Percentiles rank a stretch among this genome's conserved stretches.
phyloP scores from a whole-genome alignment of 768 basidiomycete species.

The Rubroboletus satanas region DNA sequence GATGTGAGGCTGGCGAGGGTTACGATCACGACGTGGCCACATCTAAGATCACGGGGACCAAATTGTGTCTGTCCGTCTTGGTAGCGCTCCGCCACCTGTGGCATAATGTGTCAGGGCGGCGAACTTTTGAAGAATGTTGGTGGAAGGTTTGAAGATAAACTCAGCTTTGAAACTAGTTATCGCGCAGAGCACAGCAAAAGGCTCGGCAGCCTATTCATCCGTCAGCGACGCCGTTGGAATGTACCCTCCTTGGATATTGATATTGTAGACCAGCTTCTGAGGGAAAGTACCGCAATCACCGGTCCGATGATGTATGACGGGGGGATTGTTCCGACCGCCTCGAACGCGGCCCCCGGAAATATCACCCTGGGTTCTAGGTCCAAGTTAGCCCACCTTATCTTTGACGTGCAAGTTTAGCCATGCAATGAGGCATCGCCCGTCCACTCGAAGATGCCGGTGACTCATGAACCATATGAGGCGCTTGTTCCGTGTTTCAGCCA shows the following conservation, averaged over 20 bases:
- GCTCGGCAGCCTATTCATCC: neutral
- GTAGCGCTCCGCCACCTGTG: constrained; percentile 1
- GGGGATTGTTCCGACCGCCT: neutral
- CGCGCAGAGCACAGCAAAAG: neutral
- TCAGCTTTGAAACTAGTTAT: neutral
- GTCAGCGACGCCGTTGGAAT: neutral
- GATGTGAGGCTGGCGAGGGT: neutral
- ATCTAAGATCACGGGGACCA: constrained; percentile 2
- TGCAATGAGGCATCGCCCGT: neutral
- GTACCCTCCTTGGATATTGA: neutral
- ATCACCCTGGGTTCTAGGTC: too few relatives aligned
- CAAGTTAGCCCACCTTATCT: neutral
- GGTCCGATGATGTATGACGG: neutral
- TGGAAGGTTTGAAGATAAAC: neutral
- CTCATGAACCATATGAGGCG: neutral
- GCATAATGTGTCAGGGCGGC: neutral
- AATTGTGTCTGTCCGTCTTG: neutral
- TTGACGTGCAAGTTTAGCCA: neutral
- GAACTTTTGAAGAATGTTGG: neutral
- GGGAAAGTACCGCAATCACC: neutral
- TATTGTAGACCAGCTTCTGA: neutral
- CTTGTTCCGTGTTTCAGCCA: neutral
- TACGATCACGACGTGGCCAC: neutral
- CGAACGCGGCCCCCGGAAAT: neutral
- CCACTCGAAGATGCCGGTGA: neutral